Evolutionary conservation across 2,329 filamentous ascomycete species (phyloP), one percentile per base, ranked within the genome.

Genomic region (Camptophora hylomeconis): DNA sequence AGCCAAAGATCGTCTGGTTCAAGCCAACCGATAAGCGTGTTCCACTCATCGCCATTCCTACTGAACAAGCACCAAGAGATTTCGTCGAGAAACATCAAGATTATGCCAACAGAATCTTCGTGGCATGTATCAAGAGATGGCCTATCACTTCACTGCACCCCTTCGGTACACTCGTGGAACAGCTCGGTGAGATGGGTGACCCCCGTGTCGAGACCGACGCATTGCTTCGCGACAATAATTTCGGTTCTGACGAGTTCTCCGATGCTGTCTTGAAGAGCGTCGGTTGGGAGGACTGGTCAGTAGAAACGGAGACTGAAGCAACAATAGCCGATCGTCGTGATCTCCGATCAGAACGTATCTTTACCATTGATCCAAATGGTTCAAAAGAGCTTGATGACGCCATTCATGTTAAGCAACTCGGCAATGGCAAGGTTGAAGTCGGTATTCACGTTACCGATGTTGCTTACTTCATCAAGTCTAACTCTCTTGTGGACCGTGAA

Each of bases 1-100:
- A 94, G 61, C 89, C 89, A 39, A 98, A 98, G 74, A 98, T 98
- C 58, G 89, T 98, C 22, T 98, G 89, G 89, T 98, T 98, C 65
- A 98, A 98, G 67, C 89, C 89, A 34, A 98, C 89, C 1, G 89
- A 98, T 60, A 95, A 98, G 71, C 83, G 89, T 50, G 89, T 98
- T 26, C 89, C 89, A 27, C 67, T 98, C 42, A 98, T 98, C 55
- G 89, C 89, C 30, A 98, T 98, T 41, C 89, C 89, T 2, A 98
- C 89, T 3, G 89, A 98, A 56, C 89, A 98, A 59, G 89, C 89
- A 6, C 89, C 89, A 12, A 79, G 84, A 19, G 89, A 95, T 58
- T 98, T 98, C 47, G 89, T 98, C 16, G 89, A 98, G 63, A 93
- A 89, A 57, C 89, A 98, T 54, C 83, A 93, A 54, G 83, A 94